Evolutionary conservation across 805 yeast species (phyloP).

Genomic region (Candida gorgasii): DNA sequence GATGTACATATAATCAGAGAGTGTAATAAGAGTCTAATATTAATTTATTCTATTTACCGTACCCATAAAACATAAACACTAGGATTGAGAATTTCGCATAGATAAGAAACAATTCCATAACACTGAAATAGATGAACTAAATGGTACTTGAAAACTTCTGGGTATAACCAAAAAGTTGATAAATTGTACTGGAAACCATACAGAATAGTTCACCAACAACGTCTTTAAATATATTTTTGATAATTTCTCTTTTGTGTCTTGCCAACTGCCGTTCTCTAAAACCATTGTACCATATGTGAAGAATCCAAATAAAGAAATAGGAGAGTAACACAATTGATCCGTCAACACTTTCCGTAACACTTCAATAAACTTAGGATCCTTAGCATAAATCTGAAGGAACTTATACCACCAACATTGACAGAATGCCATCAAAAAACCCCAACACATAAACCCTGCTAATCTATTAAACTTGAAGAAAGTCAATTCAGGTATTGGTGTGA

Average conservation of each 20-base stretch:
- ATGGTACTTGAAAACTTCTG: conserved; percentile 80
- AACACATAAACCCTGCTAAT: conserved; percentile 73
- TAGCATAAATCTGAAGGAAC: conserved; percentile 76
- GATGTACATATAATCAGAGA: conserved; percentile 34
- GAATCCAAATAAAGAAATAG: conserved; percentile 76
- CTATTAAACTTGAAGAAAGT: conserved; percentile 64
- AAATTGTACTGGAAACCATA: conserved; percentile 86
- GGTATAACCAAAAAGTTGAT: conserved; percentile 73
- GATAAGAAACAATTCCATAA: conserved; percentile 94
- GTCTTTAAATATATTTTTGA: conserved; percentile 67
- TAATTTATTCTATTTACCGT: too few species aligned
- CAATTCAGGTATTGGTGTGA: conserved; percentile 20
- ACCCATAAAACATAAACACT: too few species aligned
- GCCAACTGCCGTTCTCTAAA: conserved; percentile 70
- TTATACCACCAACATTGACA: conserved; percentile 89
- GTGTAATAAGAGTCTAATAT: too few species aligned
- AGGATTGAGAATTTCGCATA: conserved; percentile 53
- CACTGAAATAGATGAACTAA: conserved; percentile 81
- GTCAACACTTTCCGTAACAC: conserved; percentile 84
- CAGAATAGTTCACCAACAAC: conserved; percentile 62
- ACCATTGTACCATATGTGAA: conserved; percentile 82
- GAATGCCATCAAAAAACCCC: conserved; percentile 86
- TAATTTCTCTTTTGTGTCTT: conserved; percentile 64
- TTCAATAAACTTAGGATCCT: conserved; percentile 80
- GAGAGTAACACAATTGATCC: conserved; percentile 89